phyloP scores from a whole-genome alignment of 176 grass and related monocot genomes.

The Elaeis guineensis region DNA sequence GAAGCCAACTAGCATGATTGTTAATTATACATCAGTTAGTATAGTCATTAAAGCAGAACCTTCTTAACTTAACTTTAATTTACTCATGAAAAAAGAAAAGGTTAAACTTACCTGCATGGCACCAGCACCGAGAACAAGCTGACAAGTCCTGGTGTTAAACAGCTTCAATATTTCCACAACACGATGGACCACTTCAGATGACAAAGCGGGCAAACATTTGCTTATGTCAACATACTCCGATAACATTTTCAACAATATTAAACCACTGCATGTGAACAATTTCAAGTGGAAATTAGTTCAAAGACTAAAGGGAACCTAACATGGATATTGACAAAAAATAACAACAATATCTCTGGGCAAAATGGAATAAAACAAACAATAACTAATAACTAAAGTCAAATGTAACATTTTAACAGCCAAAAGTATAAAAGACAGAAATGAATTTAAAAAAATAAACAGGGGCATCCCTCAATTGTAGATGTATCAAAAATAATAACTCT shows the following conservation, averaged over 20 bases:
- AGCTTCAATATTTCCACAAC: conserved; percentile 95
- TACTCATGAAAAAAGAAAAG: too few relatives aligned
- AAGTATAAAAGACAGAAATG: too few relatives aligned
- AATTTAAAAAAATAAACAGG: too few relatives aligned
- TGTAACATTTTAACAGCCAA: too few relatives aligned
- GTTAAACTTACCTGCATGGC: conserved; percentile 79
- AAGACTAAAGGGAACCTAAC: not conserved
- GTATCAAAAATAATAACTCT: too few relatives aligned
- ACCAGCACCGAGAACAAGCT: conserved; percentile 94
- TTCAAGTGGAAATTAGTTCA: conserved; percentile 15
- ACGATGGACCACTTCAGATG: conserved; percentile 93
- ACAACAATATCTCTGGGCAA: too few relatives aligned
- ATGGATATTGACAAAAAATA: not conserved
- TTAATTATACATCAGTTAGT: not conserved
- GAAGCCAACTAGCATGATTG: not conserved
- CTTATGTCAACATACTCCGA: conserved; percentile 96
- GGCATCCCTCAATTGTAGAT: too few relatives aligned
- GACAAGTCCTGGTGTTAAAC: conserved; percentile 93
- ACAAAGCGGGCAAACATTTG: conserved; percentile 91
- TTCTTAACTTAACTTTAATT: not conserved
- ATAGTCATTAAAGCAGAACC: not conserved
- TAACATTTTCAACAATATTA: conserved; percentile 97
- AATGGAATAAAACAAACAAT: too few relatives aligned
- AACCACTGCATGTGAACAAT: conserved; percentile 55
- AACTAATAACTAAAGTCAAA: too few relatives aligned